Percentiles rank a stretch among this genome's conserved stretches.
phyloP scores from a whole-genome alignment of 148 eudicot genomes.

The Agrostemma githago region DNA sequence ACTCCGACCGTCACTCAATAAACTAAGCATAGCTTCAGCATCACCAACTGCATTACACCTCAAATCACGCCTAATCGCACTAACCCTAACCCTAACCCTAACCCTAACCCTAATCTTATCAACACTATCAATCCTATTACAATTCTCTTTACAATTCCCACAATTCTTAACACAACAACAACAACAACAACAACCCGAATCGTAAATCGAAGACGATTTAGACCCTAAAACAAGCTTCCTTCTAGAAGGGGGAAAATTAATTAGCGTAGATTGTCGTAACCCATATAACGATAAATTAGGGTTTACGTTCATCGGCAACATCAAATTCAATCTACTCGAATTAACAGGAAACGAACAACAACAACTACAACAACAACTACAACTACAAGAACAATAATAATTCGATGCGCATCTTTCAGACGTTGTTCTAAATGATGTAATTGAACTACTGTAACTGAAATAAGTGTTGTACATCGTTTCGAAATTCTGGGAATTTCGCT shows the following conservation, averaged over 20 bases:
- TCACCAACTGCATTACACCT: constrained; percentile 41
- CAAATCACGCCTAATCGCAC: constrained; percentile 20
- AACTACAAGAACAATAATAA: constrained; percentile 22
- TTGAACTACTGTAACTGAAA: constrained; percentile 13
- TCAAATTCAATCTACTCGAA: constrained; percentile 16
- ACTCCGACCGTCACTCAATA: constrained; percentile 54
- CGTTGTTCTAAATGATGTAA: not conserved
- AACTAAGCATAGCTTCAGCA: constrained; percentile 67
- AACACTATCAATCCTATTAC: constrained; percentile 9
- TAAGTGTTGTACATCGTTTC: constrained; percentile 21
- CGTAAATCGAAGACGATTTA: constrained; percentile 34
- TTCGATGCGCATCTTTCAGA: constrained; percentile 22
- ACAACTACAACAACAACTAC: no score
- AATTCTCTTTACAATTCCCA: constrained; percentile 25
- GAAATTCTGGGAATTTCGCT: not conserved
- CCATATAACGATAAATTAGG: constrained; percentile 47
- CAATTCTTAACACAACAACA: constrained; percentile 14
- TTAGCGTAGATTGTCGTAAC: constrained; percentile 65
- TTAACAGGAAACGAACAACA: constrained; percentile 23
- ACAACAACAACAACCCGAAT: constrained; percentile 37
- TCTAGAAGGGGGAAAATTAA: constrained; percentile 57
- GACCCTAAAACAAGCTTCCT: constrained; percentile 33
- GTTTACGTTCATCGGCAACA: constrained; percentile 27
- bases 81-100: no score
- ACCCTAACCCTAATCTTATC: constrained; percentile 22